Conservation (phyloP, 257 asterid species). For the Forsythia viridissima region DNA sequence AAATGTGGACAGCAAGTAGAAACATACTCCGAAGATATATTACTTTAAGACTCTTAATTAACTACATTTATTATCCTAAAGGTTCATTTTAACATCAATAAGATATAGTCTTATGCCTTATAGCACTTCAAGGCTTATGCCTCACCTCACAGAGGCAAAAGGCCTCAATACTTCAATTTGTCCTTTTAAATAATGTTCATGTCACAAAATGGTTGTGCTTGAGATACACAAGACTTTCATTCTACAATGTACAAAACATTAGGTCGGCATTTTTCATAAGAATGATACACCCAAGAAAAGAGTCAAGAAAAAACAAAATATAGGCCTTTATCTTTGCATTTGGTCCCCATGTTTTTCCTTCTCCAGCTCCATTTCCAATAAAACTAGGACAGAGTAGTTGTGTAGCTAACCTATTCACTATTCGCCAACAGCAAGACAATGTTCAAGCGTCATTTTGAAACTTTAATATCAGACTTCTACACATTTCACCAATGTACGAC, state of each 20-base stretch:
- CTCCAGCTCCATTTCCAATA: neutral
- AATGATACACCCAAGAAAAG: no score
- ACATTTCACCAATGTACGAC: neutral
- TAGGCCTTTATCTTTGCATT: neutral
- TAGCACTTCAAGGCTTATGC: neutral
- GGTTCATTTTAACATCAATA: neutral
- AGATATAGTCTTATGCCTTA: neutral
- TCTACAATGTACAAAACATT: no score
- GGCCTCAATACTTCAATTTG: neutral
- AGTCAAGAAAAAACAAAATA: no score
- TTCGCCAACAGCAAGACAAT: neutral
- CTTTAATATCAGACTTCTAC: neutral
- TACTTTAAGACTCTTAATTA: neutral
- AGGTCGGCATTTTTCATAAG: neutral
- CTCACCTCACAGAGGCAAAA: neutral
- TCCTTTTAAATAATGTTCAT: neutral
- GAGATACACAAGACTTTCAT: no score
- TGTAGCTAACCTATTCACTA: neutral
- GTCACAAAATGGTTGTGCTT: neutral
- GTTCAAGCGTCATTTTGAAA: neutral
- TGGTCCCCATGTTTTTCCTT: neutral
- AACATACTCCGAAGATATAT: neutral
- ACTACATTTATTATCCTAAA: neutral
- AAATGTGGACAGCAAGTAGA: neutral
- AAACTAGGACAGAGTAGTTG: neutral